Evolutionary conservation across 352 stramenopile species (phyloP).

Genomic region (Globisporangium heterothallicum): DNA sequence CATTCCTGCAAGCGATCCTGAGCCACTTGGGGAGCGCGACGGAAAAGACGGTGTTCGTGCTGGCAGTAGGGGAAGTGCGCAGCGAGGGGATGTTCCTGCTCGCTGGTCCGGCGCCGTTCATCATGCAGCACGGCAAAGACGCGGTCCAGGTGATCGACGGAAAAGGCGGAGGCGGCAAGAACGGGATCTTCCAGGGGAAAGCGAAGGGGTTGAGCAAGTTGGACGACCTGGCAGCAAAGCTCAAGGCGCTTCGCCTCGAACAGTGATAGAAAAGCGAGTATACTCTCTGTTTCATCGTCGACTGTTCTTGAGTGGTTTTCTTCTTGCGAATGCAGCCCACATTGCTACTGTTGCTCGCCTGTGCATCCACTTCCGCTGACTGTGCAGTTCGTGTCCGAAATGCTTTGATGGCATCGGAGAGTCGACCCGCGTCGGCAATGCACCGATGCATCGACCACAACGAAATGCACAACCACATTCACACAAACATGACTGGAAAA

Average conservation of each 20-base stretch:
- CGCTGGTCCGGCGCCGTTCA: slow-evolving; percentile 46
- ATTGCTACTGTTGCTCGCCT: too few relatives aligned
- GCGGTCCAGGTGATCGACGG: slow-evolving; percentile 58
- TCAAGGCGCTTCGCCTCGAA: slow-evolving; percentile 38
- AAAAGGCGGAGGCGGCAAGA: slow-evolving; percentile 73
- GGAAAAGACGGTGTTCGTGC: slow-evolving; percentile 26
- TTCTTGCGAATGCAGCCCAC: too few relatives aligned
- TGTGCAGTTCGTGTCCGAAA: too few relatives aligned
- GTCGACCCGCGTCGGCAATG: too few relatives aligned
- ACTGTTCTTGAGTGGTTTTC: too few relatives aligned
- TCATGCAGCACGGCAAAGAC: slow-evolving; percentile 45
- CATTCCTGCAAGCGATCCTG: slow-evolving; percentile 65
- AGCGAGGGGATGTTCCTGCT: slow-evolving; percentile 69
- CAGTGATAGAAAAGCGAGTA: too few relatives aligned
- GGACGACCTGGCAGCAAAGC: slow-evolving; percentile 31
- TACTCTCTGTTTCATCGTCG: too few relatives aligned
- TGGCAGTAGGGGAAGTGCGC: slow-evolving; percentile 31
- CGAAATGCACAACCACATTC: too few relatives aligned
- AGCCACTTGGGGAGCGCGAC: slow-evolving; percentile 37
- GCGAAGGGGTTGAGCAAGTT: slow-evolving; percentile 53
- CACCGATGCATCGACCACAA: too few relatives aligned
- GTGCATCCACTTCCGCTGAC: too few relatives aligned
- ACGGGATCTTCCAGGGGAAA: slow-evolving; percentile 75
- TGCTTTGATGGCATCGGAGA: too few relatives aligned
- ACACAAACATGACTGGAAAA: too few relatives aligned